phyloP scores from a whole-genome alignment of 768 basidiomycete species.

The Serendipita indica region DNA sequence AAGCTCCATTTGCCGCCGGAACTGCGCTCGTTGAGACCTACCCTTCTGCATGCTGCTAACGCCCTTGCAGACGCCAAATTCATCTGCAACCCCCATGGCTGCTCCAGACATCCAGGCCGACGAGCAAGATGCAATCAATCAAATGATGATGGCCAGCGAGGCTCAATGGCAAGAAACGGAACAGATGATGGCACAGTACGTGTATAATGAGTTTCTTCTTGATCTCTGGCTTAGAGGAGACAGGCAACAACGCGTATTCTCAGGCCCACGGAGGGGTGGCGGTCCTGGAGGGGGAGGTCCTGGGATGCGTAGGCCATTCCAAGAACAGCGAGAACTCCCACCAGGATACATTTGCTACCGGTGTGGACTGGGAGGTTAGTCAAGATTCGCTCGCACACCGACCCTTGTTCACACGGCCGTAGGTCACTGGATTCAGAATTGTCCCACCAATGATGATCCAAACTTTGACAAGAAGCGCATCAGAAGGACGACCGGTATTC shows the following conservation, averaged over 20 bases:
- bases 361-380: conserved; percentile 84
- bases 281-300: conserved; percentile 20
- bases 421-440: conserved; percentile 99
- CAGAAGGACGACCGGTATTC: conserved; percentile 96
- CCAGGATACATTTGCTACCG: conserved; percentile 97
- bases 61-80: not conserved
- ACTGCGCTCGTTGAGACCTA: not conserved
- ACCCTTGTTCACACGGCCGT: conserved; percentile 4
- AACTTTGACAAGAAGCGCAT: conserved; percentile 89
- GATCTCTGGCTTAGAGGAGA: conserved; percentile 24
- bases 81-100: not conserved
- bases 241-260: conserved; percentile 57
- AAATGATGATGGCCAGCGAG: conserved; percentile 90
- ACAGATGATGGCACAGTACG: conserved; percentile 96
- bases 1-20: not conserved
- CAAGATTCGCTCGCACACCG: not conserved
- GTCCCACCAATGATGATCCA: conserved; percentile 92
- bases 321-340: conserved; percentile 57
- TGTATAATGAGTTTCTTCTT: conserved; percentile 31
- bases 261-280: conserved; percentile 42
- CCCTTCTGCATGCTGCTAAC: not conserved
- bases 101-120: conserved; percentile 38
- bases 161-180: conserved; percentile 98
- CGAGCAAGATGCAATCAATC: conserved; percentile 91
- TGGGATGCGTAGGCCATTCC: conserved; percentile 32